A percentile compares a stretch with the other conserved stretches of the same genome.
Evolutionary conservation across 345 rosid genomes (phyloP).

Genomic region (Hibiscus mutabilis): DNA sequence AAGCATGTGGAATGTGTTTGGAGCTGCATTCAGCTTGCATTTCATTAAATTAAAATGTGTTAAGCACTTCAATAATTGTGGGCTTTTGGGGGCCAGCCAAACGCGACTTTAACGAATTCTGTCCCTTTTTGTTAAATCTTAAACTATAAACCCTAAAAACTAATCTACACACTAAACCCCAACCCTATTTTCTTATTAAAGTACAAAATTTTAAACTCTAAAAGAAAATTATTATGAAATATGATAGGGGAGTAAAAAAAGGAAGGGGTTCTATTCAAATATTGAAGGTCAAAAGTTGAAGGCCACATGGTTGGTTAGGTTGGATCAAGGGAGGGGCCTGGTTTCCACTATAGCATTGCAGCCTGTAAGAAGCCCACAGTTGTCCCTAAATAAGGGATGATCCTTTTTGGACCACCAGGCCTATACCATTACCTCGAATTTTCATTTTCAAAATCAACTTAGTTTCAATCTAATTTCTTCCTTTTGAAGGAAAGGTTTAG

Average conservation of each 20-base stretch:
- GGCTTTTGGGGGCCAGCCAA: background rate
- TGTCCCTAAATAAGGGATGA: background rate
- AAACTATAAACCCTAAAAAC: too few relatives aligned
- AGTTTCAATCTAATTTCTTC: background rate
- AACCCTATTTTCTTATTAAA: too few relatives aligned
- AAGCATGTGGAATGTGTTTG: background rate
- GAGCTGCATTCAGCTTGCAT: background rate
- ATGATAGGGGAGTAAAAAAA: too few relatives aligned
- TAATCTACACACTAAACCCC: too few relatives aligned
- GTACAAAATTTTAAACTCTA: too few relatives aligned
- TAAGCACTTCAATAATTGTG: background rate
- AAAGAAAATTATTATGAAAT: too few relatives aligned
- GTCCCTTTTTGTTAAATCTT: too few relatives aligned
- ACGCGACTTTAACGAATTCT: too few relatives aligned
- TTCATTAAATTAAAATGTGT: background rate
- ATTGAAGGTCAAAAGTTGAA: background rate
- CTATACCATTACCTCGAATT: background rate
- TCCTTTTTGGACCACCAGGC: background rate
- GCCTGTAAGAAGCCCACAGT: background rate
- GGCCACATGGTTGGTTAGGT: constrained; percentile 6
- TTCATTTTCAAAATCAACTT: background rate
- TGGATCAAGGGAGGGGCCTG: background rate
- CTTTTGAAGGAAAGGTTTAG: background rate
- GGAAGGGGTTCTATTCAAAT: too few relatives aligned
- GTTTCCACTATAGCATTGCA: background rate